A percentile compares a stretch with the other conserved stretches of the same genome.
Conservation (phyloP, 2,329 filamentous ascomycete genomes). For the Colletotrichum sp. region DNA sequence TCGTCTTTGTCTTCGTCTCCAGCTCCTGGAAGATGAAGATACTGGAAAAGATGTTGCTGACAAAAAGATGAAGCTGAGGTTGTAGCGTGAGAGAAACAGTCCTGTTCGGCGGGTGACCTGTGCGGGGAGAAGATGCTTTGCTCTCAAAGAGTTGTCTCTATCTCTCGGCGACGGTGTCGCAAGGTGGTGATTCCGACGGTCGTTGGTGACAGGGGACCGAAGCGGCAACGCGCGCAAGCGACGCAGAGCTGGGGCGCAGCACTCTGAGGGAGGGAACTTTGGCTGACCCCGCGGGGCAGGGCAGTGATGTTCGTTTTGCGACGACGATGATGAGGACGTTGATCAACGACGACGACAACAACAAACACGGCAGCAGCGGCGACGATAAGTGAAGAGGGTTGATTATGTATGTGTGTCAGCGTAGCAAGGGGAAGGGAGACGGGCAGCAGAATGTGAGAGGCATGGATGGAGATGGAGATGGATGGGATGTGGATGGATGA, state of each 20-base stretch:
- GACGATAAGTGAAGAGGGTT: not conserved
- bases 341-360: not conserved
- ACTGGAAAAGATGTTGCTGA: not conserved
- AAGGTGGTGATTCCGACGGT: not conserved
- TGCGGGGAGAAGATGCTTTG: not conserved
- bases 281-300: not conserved
- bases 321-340: not conserved
- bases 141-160: not conserved
- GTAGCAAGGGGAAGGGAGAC: not conserved
- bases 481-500: not conserved
- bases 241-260: not conserved
- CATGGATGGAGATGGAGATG: not conserved
- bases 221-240: not conserved
- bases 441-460: not conserved
- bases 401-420: slow-evolving; percentile 4
- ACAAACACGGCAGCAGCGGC: not conserved
- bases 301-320: not conserved
- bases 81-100: not conserved
- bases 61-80: not conserved
- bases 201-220: not conserved
- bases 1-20: not conserved
- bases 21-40: not conserved
- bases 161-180: not conserved
- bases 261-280: not conserved
- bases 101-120: not conserved